Evolutionary conservation across 1,139 yeast species (phyloP).

Genomic region (Barnettozyma hawaiiensis): DNA sequence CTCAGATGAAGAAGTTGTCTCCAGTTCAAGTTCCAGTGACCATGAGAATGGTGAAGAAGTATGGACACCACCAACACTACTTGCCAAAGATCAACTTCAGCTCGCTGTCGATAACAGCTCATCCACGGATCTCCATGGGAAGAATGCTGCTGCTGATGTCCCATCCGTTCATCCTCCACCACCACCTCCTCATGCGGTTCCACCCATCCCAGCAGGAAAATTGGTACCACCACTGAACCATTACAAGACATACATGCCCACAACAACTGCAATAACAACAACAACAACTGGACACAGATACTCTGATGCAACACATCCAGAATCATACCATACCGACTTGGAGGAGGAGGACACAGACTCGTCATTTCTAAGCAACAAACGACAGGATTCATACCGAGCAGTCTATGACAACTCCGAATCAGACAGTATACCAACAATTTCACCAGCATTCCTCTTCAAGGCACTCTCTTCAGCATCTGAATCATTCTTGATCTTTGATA

Average conservation of each 20-base stretch:
- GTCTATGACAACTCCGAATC: conserved; percentile 29
- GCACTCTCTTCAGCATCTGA: conserved; percentile 20
- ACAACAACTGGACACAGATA: not conserved
- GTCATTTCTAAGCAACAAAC: conserved; percentile 15
- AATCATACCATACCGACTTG: not conserved
- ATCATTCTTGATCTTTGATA: conserved; percentile 44
- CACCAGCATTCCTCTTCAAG: conserved; percentile 28
- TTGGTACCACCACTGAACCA: conserved; percentile 8
- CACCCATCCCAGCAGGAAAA: not conserved
- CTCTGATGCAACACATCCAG: not conserved
- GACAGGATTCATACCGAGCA: conserved; percentile 34
- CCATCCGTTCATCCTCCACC: conserved; percentile 12
- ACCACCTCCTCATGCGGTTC: conserved; percentile 1
- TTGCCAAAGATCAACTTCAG: conserved; percentile 33
- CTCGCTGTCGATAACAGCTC: conserved; percentile 21
- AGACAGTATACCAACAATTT: conserved; percentile 26
- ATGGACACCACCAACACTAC: conserved; percentile 35
- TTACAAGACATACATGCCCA: conserved; percentile 15
- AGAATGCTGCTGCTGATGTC: conserved; percentile 6
- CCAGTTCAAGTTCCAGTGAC: conserved; percentile 3
- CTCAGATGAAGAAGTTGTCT: conserved; percentile 3
- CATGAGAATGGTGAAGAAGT: conserved; percentile 28
- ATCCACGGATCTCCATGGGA: conserved; percentile 4
- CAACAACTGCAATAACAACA: not conserved
- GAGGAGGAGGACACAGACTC: conserved; percentile 11